Base-by-base conservation (phyloP, 2,329 filamentous ascomycete genomes). In the Phoma herbarum region DNA sequence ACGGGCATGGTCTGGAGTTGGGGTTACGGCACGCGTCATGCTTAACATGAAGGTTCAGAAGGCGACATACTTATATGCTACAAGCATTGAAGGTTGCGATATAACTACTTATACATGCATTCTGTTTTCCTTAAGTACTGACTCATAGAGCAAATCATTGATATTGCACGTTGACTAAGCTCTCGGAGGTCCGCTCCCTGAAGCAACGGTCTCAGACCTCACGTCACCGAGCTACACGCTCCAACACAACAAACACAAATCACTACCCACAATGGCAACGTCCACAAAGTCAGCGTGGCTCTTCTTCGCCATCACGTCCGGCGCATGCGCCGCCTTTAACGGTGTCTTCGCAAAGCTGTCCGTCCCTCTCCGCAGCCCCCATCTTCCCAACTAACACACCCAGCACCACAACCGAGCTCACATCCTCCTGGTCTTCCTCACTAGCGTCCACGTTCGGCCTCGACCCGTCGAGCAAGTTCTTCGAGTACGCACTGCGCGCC, bases 341-440 rank as follows among this genome's bases (percentile, higher is more conserved):
- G 91, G 91, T 59, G 88, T 91, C 5, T 93, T 94, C 80, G 91
- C 91, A 0, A 95, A 94, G 78, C 80, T 95, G 89, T 91, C 79
- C 70, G 86, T 82, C 39, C 26, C 12, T 22, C 8, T 39, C 50
- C 31, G n/a, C n/a, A n/a, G n/a, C 20, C 16, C 43, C 47, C 26
- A 26, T 58, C 22, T 22, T 46, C 52, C 8, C 60, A 69, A 54
- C 31, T 33, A 33, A 33, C 31, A 4, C 31, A 67, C 18, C 9
- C 61, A 87, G 85, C 59, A 88, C 86, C 59, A 89, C 86, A 16
- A 87, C 86, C 11, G 77, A 83, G 43, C 79, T 87, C 59, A 88
- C 86, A 20, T 80, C 83, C 14, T 79, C 78, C 11, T 82, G 84
- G 77, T 81, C 84, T 18, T 78, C 76, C 41, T 74, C 78, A 7